Conservation (phyloP, 768 basidiomycete species). For the Leccinum barrowsii region DNA sequence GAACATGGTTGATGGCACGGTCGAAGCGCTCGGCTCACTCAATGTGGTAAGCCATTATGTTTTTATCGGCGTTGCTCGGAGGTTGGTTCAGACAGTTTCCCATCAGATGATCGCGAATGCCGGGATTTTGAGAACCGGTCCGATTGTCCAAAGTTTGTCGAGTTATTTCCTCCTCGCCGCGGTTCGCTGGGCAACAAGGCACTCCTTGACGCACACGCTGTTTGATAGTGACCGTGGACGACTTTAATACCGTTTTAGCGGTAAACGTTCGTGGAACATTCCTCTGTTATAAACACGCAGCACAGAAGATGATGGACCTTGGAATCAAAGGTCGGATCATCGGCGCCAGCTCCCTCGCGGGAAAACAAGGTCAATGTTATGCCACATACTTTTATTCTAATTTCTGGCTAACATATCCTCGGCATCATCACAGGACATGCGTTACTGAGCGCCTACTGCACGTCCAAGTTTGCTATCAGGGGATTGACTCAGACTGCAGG, state of each 20-base stretch:
- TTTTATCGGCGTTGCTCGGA: background rate
- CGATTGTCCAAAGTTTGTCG: conserved; percentile 1
- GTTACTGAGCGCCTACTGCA: conserved; percentile 30
- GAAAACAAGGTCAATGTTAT: conserved; percentile 25
- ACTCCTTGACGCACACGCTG: background rate
- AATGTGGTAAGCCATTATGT: conserved; percentile 30
- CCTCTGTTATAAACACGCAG: conserved; percentile 42
- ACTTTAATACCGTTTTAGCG: conserved; percentile 33
- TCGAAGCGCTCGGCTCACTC: conserved; percentile 27
- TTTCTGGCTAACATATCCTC: background rate
- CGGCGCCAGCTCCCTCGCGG: conserved; percentile 36
- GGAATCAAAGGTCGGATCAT: conserved; percentile 42
- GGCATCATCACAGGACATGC: conserved; percentile 25
- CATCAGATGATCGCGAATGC: conserved; percentile 19
- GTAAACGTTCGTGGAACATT: conserved; percentile 41
- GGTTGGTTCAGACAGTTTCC: conserved; percentile 7
- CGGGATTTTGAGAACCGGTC: conserved; percentile 11
- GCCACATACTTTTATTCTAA: background rate
- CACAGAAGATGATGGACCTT: conserved; percentile 42
- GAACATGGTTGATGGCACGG: conserved; percentile 25
- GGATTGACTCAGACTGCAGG: conserved; percentile 38
- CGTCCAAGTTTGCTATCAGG: conserved; percentile 42
- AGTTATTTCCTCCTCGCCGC: background rate
- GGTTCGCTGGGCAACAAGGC: background rate
- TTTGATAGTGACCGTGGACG: conserved; percentile 28